These are phyloP conservation scores for Pseudogymnoascus sp. DNA, from an alignment of 2,329 filamentous ascomycete genomes.

Conservation along the genomic window DNA sequence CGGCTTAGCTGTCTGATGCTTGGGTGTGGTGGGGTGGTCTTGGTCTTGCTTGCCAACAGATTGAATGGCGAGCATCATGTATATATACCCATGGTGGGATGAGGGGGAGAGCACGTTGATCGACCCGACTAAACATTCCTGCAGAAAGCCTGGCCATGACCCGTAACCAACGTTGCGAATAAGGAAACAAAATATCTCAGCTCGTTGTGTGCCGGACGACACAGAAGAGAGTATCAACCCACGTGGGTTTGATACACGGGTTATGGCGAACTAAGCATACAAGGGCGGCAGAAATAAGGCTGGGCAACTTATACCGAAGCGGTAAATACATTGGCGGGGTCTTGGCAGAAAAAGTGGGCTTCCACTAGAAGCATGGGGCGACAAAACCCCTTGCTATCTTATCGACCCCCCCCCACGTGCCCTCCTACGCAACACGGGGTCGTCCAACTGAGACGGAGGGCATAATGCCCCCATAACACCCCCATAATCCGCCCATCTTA, in stretches of 20 bases:
- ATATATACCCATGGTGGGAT: neutral
- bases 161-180: neutral
- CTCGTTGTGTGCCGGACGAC: neutral
- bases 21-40: neutral
- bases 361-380: neutral
- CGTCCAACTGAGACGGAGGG: neutral
- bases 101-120: neutral
- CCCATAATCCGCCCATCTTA: neutral
- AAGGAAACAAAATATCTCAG: neutral
- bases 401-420: neutral
- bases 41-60: neutral
- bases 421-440: neutral
- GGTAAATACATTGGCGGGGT: neutral
- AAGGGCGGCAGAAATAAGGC: neutral
- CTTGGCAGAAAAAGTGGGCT: neutral
- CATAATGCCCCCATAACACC: neutral
- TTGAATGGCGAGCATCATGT: neutral
- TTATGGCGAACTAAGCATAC: neutral
- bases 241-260: neutral
- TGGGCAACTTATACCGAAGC: neutral
- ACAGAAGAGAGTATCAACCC: neutral
- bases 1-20: neutral
- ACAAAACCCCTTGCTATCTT: neutral
- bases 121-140: neutral
- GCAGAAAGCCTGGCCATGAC: neutral